Base-by-base conservation (phyloP, 306 rosid genomes). In the Citrullus mucosospermus region DNA sequence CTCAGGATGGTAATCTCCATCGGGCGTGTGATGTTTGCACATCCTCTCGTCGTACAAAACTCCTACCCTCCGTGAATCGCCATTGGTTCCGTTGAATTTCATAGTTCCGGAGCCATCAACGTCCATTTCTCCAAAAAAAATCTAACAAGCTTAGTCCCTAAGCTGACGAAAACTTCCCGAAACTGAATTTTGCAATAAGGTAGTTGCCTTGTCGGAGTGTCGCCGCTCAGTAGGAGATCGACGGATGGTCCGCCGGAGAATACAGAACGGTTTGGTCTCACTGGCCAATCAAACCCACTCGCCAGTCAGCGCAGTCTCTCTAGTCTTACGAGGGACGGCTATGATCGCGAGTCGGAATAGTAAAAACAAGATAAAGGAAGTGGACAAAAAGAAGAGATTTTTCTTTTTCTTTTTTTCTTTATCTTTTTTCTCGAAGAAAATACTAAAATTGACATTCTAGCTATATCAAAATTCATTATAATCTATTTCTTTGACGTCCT, bases 1-100 rank as follows among this genome's bases (percentile, higher is more conserved):
- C 79, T 95, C 99, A 18, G 96, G 96, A 81, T 95, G 99, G 77
- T 30, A n/a, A n/a, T 55, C 86, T 11, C 81, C 83, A 80, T 83
- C 81, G 3, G 88, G 89, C 2, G 81, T 79, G 65, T 76, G 50
- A 62, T 95, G 99, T 39, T 80, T 84, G 39, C 99, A 91, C 99
- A 95, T 92, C 78, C 90, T 85, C 77, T 87, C 90, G 43, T 95
- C 97, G 89, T 89, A 91, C 1, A 95, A 78, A 63, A 95, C 71
- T 63, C 96, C 99, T 5, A 95, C 92, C 25, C 82, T 89, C 30
- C 84, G 92, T 39, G 10, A 73, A 50, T 25, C 58, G 61, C 60
- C 77, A 51, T 51, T 73, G 20, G 0, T 25, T 16, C 77, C 60
- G 57, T 73, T 38, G 20, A 44, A 46, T 71, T 12, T 51, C 25